A percentile compares a stretch with the other conserved stretches of the same genome.
Conservation (phyloP, 2,329 filamentous ascomycete genomes). For the Trichothecium sympodiale region DNA sequence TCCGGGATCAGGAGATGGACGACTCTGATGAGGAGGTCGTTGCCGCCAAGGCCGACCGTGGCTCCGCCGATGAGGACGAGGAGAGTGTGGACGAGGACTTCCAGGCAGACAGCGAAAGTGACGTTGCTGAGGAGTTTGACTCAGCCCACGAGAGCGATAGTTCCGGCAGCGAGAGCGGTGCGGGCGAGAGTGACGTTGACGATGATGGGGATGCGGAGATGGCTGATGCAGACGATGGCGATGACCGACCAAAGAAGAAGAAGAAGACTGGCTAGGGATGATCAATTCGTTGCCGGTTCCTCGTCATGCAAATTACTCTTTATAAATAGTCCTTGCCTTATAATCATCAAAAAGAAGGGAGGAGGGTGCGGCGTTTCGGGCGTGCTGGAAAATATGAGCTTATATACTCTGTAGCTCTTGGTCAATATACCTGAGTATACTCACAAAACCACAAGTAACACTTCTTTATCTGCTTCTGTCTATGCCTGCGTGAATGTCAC, state of each 20-base stretch:
- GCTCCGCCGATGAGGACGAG: conserved; percentile 90
- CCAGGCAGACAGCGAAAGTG: conserved; percentile 79
- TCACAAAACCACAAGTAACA: too few relatives aligned
- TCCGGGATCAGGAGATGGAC: conserved; percentile 73
- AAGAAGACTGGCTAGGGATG: conserved; percentile 23
- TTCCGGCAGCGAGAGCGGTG: conserved; percentile 50
- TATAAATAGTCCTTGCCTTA: too few relatives aligned
- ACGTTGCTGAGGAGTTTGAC: conserved; percentile 94
- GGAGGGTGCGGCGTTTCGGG: background rate
- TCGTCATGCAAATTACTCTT: too few relatives aligned
- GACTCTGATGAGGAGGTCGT: conserved; percentile 77
- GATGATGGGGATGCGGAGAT: conserved; percentile 28
- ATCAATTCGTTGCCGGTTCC: background rate
- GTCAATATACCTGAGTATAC: too few relatives aligned
- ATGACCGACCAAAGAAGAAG: conserved; percentile 39
- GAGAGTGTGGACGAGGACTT: conserved; percentile 97
- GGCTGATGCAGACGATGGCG: conserved; percentile 18
- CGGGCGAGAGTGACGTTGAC: conserved; percentile 36
- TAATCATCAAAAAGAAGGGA: background rate
- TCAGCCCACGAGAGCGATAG: conserved; percentile 81
- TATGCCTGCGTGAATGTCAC: too few relatives aligned
- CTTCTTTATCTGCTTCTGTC: too few relatives aligned
- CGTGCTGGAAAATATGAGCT: too few relatives aligned
- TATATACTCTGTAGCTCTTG: too few relatives aligned
- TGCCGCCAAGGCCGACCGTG: conserved; percentile 60